phyloP scores from a whole-genome alignment of 148 eudicot species.

The Rhododendron griersonianum region DNA sequence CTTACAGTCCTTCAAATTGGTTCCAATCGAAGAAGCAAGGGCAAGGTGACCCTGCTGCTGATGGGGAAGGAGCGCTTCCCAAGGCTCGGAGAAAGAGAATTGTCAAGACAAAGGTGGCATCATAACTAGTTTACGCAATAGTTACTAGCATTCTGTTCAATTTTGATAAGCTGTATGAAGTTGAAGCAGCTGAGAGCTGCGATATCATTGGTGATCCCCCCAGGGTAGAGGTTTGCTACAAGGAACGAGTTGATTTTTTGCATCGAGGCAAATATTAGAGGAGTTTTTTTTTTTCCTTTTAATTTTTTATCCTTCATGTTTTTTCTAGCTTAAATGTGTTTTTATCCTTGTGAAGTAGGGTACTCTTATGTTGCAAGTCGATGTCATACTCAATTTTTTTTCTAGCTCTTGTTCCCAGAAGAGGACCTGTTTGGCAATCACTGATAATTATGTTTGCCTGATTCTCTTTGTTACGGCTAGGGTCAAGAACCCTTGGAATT shows the following conservation, averaged over 20 bases:
- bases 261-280: background rate
- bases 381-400: background rate
- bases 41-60: conserved; percentile 32
- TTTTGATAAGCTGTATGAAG: conserved; percentile 11
- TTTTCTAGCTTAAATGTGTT: background rate
- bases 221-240: background rate
- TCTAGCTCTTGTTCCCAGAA: background rate
- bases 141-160: background rate
- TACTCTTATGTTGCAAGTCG: background rate
- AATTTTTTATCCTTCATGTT: background rate
- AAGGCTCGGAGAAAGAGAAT: conserved; percentile 77
- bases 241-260: background rate
- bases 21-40: conserved; percentile 74
- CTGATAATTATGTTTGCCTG: background rate
- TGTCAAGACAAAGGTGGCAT: conserved; percentile 66
- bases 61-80: conserved; percentile 51
- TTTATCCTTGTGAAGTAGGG: background rate
- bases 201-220: background rate
- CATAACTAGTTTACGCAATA: conserved; percentile 8
- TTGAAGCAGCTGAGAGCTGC: conserved; percentile 15
- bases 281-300: background rate
- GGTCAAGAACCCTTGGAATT: background rate
- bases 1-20: conserved; percentile 60
- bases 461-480: background rate
- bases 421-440: background rate